phyloP scores from a whole-genome alignment of 75 land plant genomes.

The Pinus taeda region DNA sequence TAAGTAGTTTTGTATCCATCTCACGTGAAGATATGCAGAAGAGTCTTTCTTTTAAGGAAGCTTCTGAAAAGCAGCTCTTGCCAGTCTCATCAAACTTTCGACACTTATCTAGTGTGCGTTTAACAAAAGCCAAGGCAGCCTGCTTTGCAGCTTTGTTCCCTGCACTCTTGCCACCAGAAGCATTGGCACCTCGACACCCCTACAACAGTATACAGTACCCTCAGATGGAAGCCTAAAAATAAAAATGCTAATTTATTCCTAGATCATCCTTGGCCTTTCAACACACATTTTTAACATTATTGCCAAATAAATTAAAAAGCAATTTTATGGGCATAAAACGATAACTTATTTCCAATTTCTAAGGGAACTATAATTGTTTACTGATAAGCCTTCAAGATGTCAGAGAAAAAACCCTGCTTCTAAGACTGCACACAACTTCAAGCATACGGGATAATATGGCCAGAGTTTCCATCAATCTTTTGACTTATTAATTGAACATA shows the following conservation, averaged over 20 bases:
- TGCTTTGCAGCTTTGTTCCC: constrained; percentile 59
- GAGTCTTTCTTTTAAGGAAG: constrained; percentile 44
- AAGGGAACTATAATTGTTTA: neutral
- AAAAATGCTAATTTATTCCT: neutral
- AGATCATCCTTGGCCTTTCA: neutral
- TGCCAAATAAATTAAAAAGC: neutral
- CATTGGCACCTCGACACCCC: constrained; percentile 44
- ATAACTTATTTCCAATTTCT: too few species aligned
- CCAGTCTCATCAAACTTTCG: constrained; percentile 66
- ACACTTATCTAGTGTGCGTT: constrained; percentile 56
- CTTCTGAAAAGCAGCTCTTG: constrained; percentile 66
- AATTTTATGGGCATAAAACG: neutral
- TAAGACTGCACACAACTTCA: neutral
- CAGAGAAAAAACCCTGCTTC: neutral
- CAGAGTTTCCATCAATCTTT: neutral
- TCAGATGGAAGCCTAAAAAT: neutral
- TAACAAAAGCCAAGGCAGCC: constrained; percentile 73
- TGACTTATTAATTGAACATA: neutral
- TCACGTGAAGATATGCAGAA: constrained; percentile 25
- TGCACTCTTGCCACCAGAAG: constrained; percentile 60
- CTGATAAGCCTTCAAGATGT: neutral
- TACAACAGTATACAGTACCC: constrained; percentile 20
- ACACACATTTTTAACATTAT: neutral
- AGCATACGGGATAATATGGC: neutral
- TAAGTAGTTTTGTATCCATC: constrained; percentile 24